Percentiles rank a stretch among this genome's conserved stretches.
Conservation (phyloP, 768 basidiomycete genomes). For the Dacryopinax spathularia region DNA sequence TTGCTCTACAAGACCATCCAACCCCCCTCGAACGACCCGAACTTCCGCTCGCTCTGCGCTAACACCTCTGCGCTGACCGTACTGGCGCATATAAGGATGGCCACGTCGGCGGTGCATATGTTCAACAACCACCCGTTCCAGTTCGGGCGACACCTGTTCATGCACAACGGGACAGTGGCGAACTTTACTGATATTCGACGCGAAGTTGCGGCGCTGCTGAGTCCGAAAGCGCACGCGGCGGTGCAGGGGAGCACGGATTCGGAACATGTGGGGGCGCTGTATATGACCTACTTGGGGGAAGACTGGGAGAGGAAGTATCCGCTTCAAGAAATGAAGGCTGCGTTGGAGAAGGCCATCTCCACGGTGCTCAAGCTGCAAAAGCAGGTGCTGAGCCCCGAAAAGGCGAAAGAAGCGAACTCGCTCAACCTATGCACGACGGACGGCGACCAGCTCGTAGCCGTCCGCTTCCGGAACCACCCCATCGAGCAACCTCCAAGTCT, state of each 20-base stretch:
- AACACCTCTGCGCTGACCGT: slow-evolving; percentile 18
- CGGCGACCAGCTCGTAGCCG: slow-evolving; percentile 23
- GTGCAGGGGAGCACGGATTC: slow-evolving; percentile 23
- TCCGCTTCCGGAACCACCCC: slow-evolving; percentile 22
- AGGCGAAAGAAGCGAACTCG: slow-evolving; percentile 16
- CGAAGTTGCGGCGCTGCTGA: not conserved
- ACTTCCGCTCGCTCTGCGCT: slow-evolving; percentile 18
- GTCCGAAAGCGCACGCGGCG: not conserved
- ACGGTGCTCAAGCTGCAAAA: slow-evolving; percentile 19
- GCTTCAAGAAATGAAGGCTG: slow-evolving; percentile 16
- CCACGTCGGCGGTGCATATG: slow-evolving; percentile 17
- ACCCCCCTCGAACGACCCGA: slow-evolving; percentile 19
- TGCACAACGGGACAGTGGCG: slow-evolving; percentile 23
- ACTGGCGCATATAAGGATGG: slow-evolving; percentile 24
- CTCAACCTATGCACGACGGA: slow-evolving; percentile 23
- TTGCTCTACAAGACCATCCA: slow-evolving; percentile 18
- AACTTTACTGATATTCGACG: slow-evolving; percentile 12
- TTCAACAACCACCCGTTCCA: slow-evolving; percentile 20
- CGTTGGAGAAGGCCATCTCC: slow-evolving; percentile 18
- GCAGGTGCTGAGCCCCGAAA: slow-evolving; percentile 10
- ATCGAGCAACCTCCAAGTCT: slow-evolving; percentile 24
- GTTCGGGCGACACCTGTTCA: slow-evolving; percentile 21
- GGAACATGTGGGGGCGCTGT: slow-evolving; percentile 21
- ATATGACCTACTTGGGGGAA: slow-evolving; percentile 21
- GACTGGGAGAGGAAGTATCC: slow-evolving; percentile 18